Conservation (phyloP, 371 early-diverging fungal genomes). For the Mortierella sp. region DNA sequence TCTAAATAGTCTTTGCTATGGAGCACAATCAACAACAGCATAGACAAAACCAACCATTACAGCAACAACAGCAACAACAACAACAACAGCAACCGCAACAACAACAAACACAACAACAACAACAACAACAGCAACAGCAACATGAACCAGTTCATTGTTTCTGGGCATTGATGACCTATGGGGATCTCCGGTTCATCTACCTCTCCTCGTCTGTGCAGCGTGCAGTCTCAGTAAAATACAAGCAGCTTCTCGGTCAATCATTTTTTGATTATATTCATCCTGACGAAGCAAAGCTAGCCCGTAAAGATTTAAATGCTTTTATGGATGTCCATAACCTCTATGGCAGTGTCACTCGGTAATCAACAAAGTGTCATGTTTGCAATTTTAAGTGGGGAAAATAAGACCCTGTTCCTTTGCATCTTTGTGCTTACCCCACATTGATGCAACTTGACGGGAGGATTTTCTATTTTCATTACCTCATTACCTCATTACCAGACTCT, state of each 20-base stretch:
- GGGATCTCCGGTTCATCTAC: conserved; percentile 63
- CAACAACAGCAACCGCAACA: conserved; percentile 20
- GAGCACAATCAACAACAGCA: conserved; percentile 11
- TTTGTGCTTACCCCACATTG: neutral
- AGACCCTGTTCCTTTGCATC: neutral
- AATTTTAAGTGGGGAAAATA: too few relatives aligned
- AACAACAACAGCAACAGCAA: conserved; percentile 12
- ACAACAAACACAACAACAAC: conserved; percentile 11
- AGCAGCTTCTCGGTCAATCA: conserved; percentile 59
- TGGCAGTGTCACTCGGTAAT: conserved; percentile 71
- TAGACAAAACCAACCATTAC: conserved; percentile 8
- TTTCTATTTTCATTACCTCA: conserved; percentile 4
- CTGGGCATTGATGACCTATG: conserved; percentile 64
- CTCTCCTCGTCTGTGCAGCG: conserved; percentile 58
- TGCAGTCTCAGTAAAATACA: conserved; percentile 53
- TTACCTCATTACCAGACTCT: neutral
- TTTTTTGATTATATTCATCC: conserved; percentile 73
- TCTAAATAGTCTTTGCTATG: conserved; percentile 2
- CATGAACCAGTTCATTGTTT: conserved; percentile 60
- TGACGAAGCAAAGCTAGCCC: conserved; percentile 66
- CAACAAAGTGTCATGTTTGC: too few relatives aligned
- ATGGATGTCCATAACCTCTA: conserved; percentile 63
- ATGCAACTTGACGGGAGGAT: conserved; percentile 9
- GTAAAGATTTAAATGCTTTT: conserved; percentile 64
- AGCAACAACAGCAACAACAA: conserved; percentile 7